Evolutionary conservation across 73 alveolate species (phyloP).

Genomic region (Tetrahymena thermophila): DNA sequence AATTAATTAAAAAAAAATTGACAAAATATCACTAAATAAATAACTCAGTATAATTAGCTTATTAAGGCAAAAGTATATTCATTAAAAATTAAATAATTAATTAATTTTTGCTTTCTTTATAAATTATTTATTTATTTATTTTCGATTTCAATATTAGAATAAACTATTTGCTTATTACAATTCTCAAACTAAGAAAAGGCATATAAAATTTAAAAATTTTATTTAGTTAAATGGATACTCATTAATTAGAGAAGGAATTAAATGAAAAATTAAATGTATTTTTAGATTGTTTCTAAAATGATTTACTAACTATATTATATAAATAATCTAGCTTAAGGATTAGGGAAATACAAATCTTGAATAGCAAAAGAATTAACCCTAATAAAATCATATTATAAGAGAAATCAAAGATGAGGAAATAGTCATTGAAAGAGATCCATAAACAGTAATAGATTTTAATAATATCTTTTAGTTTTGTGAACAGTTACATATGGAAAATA

Average conservation of each 20-base stretch:
- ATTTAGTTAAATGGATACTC: neutral
- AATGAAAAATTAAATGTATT: neutral
- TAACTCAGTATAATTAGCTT: no score
- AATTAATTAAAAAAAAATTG: no score
- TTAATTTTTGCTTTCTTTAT: no score
- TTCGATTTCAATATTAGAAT: neutral
- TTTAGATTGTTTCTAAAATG: neutral
- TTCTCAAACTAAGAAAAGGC: neutral
- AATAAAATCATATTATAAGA: neutral
- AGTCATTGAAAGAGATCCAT: neutral
- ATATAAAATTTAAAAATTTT: neutral
- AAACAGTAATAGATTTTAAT: neutral
- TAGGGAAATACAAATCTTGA: neutral
- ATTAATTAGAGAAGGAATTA: neutral
- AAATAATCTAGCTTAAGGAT: neutral
- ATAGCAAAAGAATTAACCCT: neutral
- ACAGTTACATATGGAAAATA: neutral
- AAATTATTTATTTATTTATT: no score
- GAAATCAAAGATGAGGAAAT: neutral
- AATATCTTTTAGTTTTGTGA: no score
- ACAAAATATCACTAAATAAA: no score
- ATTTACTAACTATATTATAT: neutral
- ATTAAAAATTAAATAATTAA: no score
- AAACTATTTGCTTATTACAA: neutral
- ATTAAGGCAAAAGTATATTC: no score